These are phyloP conservation scores for Saccharomyces hybrid DNA, from an alignment of 1,139 yeast species.

Conservation along the genomic window DNA sequence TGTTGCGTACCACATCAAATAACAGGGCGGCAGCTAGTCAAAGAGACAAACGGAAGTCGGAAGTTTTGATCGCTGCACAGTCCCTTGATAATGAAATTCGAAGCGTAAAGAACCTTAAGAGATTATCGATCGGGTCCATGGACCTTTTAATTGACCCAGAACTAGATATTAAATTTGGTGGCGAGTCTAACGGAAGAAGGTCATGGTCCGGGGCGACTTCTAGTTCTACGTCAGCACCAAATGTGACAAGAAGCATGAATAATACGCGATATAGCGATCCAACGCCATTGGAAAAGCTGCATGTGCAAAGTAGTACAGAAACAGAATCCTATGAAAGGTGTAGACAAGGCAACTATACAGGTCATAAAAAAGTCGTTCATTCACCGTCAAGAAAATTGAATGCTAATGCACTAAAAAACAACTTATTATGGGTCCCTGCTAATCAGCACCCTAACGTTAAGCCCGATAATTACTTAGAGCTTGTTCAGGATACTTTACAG, in stretches of 20 bases:
- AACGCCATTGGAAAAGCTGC: slow-evolving; percentile 5
- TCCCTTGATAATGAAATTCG: slow-evolving; percentile 27
- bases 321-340: neutral
- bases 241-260: slow-evolving; percentile 3
- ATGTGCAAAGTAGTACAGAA: neutral
- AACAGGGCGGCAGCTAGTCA: neutral
- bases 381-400: neutral
- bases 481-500: slow-evolving; percentile 69
- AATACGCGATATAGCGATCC: slow-evolving; percentile 6
- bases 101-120: slow-evolving; percentile 27
- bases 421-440: slow-evolving; percentile 85
- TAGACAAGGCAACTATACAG: neutral
- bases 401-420: slow-evolving; percentile 18
- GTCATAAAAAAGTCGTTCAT: neutral
- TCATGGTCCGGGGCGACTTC: slow-evolving; percentile 14
- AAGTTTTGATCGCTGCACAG: slow-evolving; percentile 29
- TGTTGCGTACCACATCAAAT: neutral
- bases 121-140: slow-evolving; percentile 30
- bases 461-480: slow-evolving; percentile 77
- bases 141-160: slow-evolving; percentile 29
- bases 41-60: slow-evolving; percentile 26
- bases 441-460: slow-evolving; percentile 83
- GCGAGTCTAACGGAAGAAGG: slow-evolving; percentile 8
- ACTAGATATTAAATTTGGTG: slow-evolving; percentile 11
- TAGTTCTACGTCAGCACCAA: slow-evolving; percentile 9